Percentiles rank a stretch among this genome's conserved stretches.
Conservation (phyloP, 495 filamentous ascomycete genomes). For the Lasiosphaeria ovina region DNA sequence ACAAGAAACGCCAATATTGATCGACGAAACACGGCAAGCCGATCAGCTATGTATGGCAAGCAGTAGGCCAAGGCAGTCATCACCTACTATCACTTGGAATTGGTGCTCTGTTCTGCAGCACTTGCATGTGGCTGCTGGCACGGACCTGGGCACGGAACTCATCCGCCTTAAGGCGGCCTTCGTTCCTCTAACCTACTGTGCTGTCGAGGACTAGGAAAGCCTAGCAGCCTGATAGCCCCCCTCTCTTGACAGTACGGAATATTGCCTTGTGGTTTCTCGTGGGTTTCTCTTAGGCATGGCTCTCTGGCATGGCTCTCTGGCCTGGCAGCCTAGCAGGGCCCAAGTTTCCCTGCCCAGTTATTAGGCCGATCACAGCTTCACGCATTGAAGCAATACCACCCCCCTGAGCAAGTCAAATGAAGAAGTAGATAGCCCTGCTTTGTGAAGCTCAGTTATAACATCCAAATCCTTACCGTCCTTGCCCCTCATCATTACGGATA, state of each 20-base stretch:
- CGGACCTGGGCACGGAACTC: background rate
- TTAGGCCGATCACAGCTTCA: background rate
- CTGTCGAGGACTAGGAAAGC: too few relatives aligned
- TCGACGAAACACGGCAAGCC: conserved; percentile 17
- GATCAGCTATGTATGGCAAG: background rate
- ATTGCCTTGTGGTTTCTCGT: background rate
- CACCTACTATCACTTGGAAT: background rate
- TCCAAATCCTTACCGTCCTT: background rate
- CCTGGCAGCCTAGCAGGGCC: background rate
- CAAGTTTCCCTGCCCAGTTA: background rate
- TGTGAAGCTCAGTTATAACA: background rate
- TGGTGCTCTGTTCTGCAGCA: background rate
- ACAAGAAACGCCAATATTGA: conserved; percentile 14
- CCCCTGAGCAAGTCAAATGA: background rate
- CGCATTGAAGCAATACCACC: background rate
- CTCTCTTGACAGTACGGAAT: too few relatives aligned
- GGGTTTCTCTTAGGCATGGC: background rate
- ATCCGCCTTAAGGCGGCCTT: background rate
- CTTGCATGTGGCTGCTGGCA: background rate
- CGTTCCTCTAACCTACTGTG: too few relatives aligned
- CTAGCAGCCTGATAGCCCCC: too few relatives aligned
- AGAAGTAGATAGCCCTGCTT: background rate
- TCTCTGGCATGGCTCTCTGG: background rate
- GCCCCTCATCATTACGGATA: conserved; percentile 3
- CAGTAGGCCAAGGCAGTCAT: conserved; percentile 5